Base-by-base conservation (phyloP, 1,139 yeast genomes). In the Debaryomycetaceae sp. region DNA sequence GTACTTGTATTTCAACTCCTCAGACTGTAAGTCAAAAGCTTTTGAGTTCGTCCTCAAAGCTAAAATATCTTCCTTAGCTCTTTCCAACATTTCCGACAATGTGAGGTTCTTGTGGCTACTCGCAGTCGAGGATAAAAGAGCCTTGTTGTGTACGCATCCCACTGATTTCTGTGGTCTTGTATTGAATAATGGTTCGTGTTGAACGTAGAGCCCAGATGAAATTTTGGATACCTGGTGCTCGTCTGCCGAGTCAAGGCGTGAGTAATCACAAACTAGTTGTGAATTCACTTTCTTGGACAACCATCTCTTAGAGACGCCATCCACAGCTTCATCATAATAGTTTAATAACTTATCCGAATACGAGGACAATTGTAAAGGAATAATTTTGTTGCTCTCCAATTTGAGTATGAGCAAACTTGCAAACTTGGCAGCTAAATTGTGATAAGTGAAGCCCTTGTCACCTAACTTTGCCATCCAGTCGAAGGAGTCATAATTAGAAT, bases 401-500 rank as follows among this genome's bases (percentile, higher is more conserved):
- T 72, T 74, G 46, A 85, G 63, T 1, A 76, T 66, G 13, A 81
- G 59, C 44, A 84, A 66, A 0, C 89, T 85, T 44, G 78, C 63
- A 56, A 77, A 80, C 54, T 80, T 81, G 4, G 89, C 81, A 45
- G 82, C 60, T 20, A 78, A 68, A 51, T 75, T 78, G 51, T 84
- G 90, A 47, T 66, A 66, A 22, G 70, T 68, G 50, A 76, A 79
- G 0, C 73, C 77, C 9, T 79, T 76, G 57, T 85, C 91, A 14
- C 78, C 75, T 54, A 64, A 72, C n/a, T 65, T 63, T 33, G 72
- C 66, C 63, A 83, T 66, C 84, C 87, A 83, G 45, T 74, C 60
- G 43, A 68, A 66, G 6, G 84, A 75, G 55, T 84, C 89, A 55
- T 72, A 82, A 44, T 72, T 74, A 6, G 90, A 83, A 58, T 83